Base-by-base conservation (phyloP, 768 basidiomycete species). In the Podaxis pistillaris region DNA sequence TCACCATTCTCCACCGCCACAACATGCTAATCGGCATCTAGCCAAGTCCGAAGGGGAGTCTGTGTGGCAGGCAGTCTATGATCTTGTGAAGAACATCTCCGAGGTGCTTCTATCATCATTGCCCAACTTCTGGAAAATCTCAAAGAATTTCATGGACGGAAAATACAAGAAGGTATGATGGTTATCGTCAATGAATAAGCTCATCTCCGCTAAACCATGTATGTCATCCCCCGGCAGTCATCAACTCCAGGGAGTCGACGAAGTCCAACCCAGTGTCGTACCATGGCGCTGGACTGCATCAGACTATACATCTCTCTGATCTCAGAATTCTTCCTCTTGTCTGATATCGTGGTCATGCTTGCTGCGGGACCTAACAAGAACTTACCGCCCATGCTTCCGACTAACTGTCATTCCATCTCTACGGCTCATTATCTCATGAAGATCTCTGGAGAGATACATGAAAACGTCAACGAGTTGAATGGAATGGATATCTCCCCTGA, bases 61-160 rank as follows among this genome's bases (percentile, higher is more conserved):
- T 37, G 85, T 87, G 24, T 99, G 97, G 97, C 83, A 87, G 67
- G 85, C 87, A 1, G 85, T 91, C 28, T 79, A 86, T 56, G 84
- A 87, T 44, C 79, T 98, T 79, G 86, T 94, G 54, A 95, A 94
- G 77, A 87, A 82, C 67, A 72, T 94, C n/a, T 94, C 93, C 3
- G 96, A 98, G 71, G 85, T 85, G 44, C 83, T 98, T 73, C 73
- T 95, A 12, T 79, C 88, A n/a, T 84, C 90, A 1, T 82, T 99
- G 24, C 95, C 96, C 13, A 93, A 85, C 68, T 98, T 98, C 76
- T 96, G 94, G 94, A 90, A 88, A 71, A 91, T 99, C 53, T 89
- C 92, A 1, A 92, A 86, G 73, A 87, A 85, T 24, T 96, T 95
- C 70, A 87, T 96, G 77, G 95, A 97, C 47, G 96, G 97, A 4